Evolutionary conservation across 202 grass and related monocot genomes (phyloP), one percentile per base, ranked within the genome.

Genomic region (Elaeis oleifera): DNA sequence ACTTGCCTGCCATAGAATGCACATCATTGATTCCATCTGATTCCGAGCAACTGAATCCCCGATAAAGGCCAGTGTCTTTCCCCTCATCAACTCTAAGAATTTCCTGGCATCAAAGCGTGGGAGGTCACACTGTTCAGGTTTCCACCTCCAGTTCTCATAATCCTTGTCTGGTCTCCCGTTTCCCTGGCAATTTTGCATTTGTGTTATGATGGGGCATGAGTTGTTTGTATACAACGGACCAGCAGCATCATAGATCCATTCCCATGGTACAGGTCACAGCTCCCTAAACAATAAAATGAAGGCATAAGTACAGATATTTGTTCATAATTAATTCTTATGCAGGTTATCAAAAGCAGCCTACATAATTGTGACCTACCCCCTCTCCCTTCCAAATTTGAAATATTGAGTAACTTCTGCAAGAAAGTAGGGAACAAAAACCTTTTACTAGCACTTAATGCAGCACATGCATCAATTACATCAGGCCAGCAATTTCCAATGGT

Each of bases 41-140:
- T 97, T 97, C 64, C 88, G 67, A 7, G 88, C 92, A 51, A 97
- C 92, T 17, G 92, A 97, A 68, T 97, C 92, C 21, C 88, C 92
- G 57, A 91, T 76, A 72, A 97, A 97, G 0, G 92, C 92, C 64
- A 97, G 18, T 22, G 92, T 97, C 78, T 97, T 97, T 36, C 74
- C 76, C 81, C 81, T 85, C 92, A 97, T 97, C 75, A 97, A 76
- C 63, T 97, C 84, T 62, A 97, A 76, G 73, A 97, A 97, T 60
- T 79, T 89, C 5, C 16, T 73, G 49, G 74, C 81, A 79, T 97
- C 79, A 61, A 97, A 84, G 53, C 71, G 84, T 48, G 92, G 92
- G 59, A 97, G 83, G 52, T 56, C 60, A 27, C 92, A 97, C 13
- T 81, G 50, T 28, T 83, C 73, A 9, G 92, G 92, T 58, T 86